phyloP scores from a whole-genome alignment of 2,329 filamentous ascomycete species.

The Diaporthe velutina region DNA sequence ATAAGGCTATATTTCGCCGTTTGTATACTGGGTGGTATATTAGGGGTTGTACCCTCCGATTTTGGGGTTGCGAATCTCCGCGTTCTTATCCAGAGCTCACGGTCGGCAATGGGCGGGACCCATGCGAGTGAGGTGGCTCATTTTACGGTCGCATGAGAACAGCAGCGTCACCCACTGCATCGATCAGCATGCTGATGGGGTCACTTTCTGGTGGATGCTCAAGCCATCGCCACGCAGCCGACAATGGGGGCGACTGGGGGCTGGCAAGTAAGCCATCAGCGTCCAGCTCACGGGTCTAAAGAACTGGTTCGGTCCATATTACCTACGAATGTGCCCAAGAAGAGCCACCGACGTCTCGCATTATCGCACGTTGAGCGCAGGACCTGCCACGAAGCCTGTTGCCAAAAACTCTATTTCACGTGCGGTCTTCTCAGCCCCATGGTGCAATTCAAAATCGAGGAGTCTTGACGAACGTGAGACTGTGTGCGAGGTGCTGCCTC shows the following conservation, averaged over 20 bases:
- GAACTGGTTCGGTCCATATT: not conserved
- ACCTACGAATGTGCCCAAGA: not conserved
- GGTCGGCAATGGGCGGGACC: not conserved
- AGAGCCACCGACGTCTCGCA: not conserved
- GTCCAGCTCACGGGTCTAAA: not conserved
- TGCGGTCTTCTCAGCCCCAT: not conserved
- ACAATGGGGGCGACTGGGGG: no score
- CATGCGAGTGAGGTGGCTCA: not conserved
- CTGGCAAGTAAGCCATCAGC: not conserved
- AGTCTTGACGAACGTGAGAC: not conserved
- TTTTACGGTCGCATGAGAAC: not conserved
- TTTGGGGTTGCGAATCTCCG: no score
- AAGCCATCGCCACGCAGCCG: no score
- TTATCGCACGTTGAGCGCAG: not conserved
- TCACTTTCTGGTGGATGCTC: not conserved
- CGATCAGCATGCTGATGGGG: not conserved
- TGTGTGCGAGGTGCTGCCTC: not conserved
- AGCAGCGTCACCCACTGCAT: not conserved
- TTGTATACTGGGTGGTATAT: no score
- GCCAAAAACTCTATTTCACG: not conserved
- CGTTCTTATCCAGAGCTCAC: not conserved
- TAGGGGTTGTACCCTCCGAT: no score
- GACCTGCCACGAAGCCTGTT: not conserved
- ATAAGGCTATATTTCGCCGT: no score
- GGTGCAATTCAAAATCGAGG: not conserved